Evolutionary conservation across 139 green algal species (phyloP).

Genomic region (Chlamydomonas asymmetrica): DNA sequence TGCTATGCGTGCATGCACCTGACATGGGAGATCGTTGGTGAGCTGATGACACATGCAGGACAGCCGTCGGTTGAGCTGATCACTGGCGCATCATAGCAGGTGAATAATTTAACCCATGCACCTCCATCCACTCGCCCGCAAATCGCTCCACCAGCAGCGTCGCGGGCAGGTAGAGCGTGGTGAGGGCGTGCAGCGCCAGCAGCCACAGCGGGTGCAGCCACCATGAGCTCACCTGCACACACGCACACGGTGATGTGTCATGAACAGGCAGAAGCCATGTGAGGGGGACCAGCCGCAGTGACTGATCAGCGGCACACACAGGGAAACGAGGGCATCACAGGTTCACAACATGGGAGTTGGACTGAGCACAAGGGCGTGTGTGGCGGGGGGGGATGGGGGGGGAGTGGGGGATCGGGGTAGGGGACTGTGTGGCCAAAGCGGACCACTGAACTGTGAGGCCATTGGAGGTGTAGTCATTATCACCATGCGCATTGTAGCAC

Average conservation of each 20-base stretch:
- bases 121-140: too few relatives aligned
- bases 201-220: constrained; percentile 25
- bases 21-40: too few relatives aligned
- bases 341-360: neutral
- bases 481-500: neutral
- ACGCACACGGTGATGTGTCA: neutral
- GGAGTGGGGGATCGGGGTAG: neutral
- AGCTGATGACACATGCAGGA: too few relatives aligned
- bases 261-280: neutral
- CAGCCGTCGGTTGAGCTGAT: too few relatives aligned
- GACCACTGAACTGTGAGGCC: neutral
- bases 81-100: too few relatives aligned
- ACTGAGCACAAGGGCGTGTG: neutral
- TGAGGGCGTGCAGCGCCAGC: constrained; percentile 26
- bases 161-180: constrained; percentile 21
- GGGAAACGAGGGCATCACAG: too few relatives aligned
- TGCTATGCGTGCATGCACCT: too few relatives aligned
- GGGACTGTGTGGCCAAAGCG: neutral
- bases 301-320: neutral
- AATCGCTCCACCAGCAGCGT: constrained; percentile 20
- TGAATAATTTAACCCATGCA: too few relatives aligned
- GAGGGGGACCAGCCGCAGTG: too few relatives aligned
- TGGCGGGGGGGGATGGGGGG: neutral
- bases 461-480: neutral
- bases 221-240: constrained; percentile 19